phyloP scores from a whole-genome alignment of 192 early-diverging fungal genomes.

The Coemansia javaensis region DNA sequence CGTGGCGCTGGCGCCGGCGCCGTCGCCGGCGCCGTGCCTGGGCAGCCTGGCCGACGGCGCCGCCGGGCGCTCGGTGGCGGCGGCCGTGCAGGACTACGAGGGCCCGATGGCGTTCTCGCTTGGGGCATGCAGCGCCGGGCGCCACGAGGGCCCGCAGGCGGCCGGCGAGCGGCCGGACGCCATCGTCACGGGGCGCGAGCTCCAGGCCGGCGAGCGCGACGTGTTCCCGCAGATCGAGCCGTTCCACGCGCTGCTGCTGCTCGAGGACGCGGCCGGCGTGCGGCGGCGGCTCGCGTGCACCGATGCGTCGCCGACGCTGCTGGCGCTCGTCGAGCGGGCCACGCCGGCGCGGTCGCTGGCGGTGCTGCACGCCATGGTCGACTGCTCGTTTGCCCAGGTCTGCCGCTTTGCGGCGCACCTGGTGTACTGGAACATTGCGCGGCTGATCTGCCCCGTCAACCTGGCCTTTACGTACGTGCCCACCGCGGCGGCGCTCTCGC shows the following conservation, averaged over 20 bases:
- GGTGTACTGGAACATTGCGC: slow-evolving; percentile 90
- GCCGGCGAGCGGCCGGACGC: slow-evolving; percentile 13
- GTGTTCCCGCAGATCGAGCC: slow-evolving; percentile 73
- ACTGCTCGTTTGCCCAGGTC: slow-evolving; percentile 92
- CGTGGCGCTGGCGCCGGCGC: slow-evolving; percentile 6
- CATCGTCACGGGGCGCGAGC: slow-evolving; percentile 54
- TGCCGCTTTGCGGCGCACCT: slow-evolving; percentile 86
- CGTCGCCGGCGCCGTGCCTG: slow-evolving; percentile 1
- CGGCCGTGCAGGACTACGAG: slow-evolving; percentile 31
- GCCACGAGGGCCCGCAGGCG: slow-evolving; percentile 6
- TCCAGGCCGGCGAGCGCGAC: slow-evolving; percentile 46
- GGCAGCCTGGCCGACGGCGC: too few species aligned
- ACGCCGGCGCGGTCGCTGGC: slow-evolving; percentile 53
- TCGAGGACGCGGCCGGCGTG: slow-evolving; percentile 78
- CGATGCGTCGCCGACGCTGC: slow-evolving; percentile 78
- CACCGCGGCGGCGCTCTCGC: not conserved
- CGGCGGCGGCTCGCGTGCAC: slow-evolving; percentile 73
- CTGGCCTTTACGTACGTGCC: slow-evolving; percentile 72
- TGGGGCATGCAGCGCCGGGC: not conserved
- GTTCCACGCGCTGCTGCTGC: slow-evolving; percentile 78
- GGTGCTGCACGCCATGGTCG: slow-evolving; percentile 72
- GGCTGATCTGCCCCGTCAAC: slow-evolving; percentile 79
- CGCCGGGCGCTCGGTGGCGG: slow-evolving; percentile 16
- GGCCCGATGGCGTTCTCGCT: slow-evolving; percentile 21
- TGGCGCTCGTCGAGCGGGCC: slow-evolving; percentile 60